These are phyloP conservation scores for Lactarius vividus DNA, from an alignment of 768 basidiomycete species.

Conservation along the genomic window DNA sequence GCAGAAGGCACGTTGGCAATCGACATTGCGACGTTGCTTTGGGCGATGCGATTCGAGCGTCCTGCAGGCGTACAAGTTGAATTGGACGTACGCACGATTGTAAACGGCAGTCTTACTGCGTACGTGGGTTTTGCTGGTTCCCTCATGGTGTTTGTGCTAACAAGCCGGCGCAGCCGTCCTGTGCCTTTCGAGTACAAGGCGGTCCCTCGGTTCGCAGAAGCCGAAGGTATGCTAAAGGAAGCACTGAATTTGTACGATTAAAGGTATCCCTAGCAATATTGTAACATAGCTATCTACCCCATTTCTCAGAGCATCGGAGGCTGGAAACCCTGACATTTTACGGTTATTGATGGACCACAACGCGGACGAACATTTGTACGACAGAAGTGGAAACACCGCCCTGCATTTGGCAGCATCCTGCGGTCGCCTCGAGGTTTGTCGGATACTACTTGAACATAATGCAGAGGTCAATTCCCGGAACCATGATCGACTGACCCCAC, in stretches of 20 bases:
- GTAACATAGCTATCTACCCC: too few species aligned
- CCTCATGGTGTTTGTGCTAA: background rate
- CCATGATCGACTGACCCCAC: too few species aligned
- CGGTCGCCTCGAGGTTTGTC: too few species aligned
- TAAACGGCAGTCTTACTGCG: slow-evolving; percentile 5
- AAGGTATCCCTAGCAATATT: too few species aligned
- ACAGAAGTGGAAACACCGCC: too few species aligned
- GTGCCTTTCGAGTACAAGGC: slow-evolving; percentile 21
- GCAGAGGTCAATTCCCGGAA: too few species aligned
- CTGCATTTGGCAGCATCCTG: too few species aligned
- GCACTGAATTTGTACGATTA: background rate
- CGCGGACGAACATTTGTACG: too few species aligned
- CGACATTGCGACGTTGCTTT: slow-evolving; percentile 33
- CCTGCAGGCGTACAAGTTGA: slow-evolving; percentile 7
- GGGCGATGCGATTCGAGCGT: slow-evolving; percentile 27
- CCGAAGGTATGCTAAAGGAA: background rate
- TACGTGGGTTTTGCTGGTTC: background rate
- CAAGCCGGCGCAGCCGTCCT: background rate
- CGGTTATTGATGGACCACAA: too few species aligned
- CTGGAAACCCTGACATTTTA: too few species aligned
- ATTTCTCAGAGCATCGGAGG: background rate
- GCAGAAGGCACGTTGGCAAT: slow-evolving; percentile 36
- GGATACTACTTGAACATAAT: too few species aligned
- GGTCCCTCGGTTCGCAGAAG: slow-evolving; percentile 20
- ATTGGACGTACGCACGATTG: background rate